Evolutionary conservation across 495 filamentous ascomycete genomes (phyloP).

Genomic region (Penicillium canescens): DNA sequence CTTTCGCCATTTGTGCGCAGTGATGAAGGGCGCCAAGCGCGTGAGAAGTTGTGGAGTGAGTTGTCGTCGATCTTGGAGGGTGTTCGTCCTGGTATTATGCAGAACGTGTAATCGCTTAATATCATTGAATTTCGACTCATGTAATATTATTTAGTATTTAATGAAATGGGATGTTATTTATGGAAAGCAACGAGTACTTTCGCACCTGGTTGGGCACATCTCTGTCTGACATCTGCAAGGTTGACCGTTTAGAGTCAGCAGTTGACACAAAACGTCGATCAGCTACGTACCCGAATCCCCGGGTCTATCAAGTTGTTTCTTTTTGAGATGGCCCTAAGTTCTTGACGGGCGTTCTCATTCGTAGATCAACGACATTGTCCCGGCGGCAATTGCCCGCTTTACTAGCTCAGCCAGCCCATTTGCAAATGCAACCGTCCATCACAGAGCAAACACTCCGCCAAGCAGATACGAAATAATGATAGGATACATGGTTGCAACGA

Average conservation of each 20-base stretch:
- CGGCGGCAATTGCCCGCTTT: constrained; percentile 4
- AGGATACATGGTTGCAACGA: too few species aligned
- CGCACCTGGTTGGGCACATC: too few species aligned
- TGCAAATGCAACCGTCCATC: constrained; percentile 5
- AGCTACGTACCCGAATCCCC: constrained; percentile 3
- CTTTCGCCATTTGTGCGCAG: constrained; percentile 39
- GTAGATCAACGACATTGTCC: neutral
- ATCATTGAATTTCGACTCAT: neutral
- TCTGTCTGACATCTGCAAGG: neutral
- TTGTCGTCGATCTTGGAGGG: constrained; percentile 48
- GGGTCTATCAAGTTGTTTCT: neutral
- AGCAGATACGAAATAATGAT: neutral
- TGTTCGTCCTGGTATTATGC: constrained; percentile 44
- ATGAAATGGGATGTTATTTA: too few species aligned
- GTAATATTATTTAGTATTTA: too few species aligned
- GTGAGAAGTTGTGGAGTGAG: constrained; percentile 56
- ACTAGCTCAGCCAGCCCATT: constrained; percentile 10
- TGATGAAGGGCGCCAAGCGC: constrained; percentile 37
- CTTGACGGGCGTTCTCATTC: neutral
- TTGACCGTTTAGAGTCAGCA: neutral
- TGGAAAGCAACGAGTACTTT: too few species aligned
- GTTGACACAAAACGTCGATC: neutral
- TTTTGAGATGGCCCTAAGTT: neutral
- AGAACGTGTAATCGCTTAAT: constrained; percentile 4
- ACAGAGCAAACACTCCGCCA: neutral